Conservation (phyloP, 805 yeast species). For the Debaryomyces tyrocola region DNA sequence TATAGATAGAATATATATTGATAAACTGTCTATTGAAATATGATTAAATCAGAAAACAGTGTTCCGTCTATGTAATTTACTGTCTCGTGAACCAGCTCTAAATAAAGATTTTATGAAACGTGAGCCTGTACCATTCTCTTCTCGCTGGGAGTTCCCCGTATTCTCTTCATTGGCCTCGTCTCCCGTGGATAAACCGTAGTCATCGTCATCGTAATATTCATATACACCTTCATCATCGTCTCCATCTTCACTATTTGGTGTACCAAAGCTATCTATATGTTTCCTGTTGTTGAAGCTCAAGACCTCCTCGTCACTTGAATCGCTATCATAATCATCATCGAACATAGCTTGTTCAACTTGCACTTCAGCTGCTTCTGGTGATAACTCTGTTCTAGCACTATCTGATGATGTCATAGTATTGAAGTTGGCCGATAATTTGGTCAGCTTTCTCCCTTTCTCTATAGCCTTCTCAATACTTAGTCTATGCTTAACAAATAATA, state of each 20-base stretch:
- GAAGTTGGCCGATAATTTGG: constrained; percentile 16
- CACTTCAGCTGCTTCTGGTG: constrained; percentile 2
- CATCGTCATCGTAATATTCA: constrained; percentile 3
- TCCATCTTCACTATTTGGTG: constrained; percentile 1
- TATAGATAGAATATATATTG: too few species aligned
- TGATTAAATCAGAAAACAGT: too few species aligned
- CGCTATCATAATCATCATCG: constrained; percentile 11
- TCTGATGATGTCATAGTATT: constrained; percentile 7
- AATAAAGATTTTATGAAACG: neutral
- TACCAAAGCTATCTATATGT: neutral
- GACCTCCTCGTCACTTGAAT: constrained; percentile 11
- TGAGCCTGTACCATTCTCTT: neutral
- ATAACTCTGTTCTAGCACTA: neutral
- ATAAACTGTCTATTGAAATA: too few species aligned
- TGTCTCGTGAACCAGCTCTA: neutral
- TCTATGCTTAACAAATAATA: constrained; percentile 64
- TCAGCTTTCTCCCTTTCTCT: constrained; percentile 45
- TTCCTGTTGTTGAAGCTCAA: neutral
- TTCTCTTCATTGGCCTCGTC: constrained; percentile 2
- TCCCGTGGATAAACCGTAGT: neutral
- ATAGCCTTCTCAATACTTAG: constrained; percentile 65
- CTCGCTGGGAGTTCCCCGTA: neutral
- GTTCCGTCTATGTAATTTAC: neutral
- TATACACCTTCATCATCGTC: constrained; percentile 9
- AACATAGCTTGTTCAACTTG: neutral